Conservation (phyloP, 2,329 filamentous ascomycete genomes). For the Scedosporium aurantiacum region DNA sequence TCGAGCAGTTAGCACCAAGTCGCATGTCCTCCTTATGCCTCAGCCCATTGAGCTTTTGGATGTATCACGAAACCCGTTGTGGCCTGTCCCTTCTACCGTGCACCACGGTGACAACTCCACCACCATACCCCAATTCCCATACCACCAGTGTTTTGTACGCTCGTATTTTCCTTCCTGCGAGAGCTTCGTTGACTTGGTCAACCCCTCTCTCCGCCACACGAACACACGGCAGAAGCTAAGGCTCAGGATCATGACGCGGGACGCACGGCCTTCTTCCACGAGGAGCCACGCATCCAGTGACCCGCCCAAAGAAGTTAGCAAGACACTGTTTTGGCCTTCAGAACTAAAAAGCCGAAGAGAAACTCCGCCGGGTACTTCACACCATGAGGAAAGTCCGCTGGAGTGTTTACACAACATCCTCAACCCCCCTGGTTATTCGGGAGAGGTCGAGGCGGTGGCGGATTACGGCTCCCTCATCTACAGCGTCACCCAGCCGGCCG, state of each 20-base stretch:
- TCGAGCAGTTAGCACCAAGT: not conserved
- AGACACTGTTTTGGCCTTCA: slow-evolving; percentile 2
- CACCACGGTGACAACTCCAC: slow-evolving; percentile 37
- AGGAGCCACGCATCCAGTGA: not conserved
- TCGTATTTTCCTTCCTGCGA: slow-evolving; percentile 41
- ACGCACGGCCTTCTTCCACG: not conserved
- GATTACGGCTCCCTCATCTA: slow-evolving; percentile 40
- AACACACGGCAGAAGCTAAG: not conserved
- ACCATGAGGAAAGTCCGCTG: not conserved
- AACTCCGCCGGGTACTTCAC: too few relatives aligned
- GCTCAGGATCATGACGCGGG: not conserved
- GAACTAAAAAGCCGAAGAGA: not conserved
- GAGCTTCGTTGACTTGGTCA: slow-evolving; percentile 49
- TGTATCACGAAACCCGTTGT: not conserved
- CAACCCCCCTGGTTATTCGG: slow-evolving; percentile 24
- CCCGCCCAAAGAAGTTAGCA: not conserved
- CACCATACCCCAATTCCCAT: slow-evolving; percentile 30
- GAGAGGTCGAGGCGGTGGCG: slow-evolving; percentile 28
- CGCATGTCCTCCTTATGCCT: slow-evolving; percentile 9
- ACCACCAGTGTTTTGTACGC: slow-evolving; percentile 42
- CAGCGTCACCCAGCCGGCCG: slow-evolving; percentile 17
- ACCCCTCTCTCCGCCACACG: slow-evolving; percentile 25
- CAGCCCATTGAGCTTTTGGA: slow-evolving; percentile 7
- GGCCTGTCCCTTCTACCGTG: slow-evolving; percentile 27
- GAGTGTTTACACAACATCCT: slow-evolving; percentile 21